Conservation (phyloP, 2,329 filamentous ascomycete genomes). For the Xylaria polymorpha region DNA sequence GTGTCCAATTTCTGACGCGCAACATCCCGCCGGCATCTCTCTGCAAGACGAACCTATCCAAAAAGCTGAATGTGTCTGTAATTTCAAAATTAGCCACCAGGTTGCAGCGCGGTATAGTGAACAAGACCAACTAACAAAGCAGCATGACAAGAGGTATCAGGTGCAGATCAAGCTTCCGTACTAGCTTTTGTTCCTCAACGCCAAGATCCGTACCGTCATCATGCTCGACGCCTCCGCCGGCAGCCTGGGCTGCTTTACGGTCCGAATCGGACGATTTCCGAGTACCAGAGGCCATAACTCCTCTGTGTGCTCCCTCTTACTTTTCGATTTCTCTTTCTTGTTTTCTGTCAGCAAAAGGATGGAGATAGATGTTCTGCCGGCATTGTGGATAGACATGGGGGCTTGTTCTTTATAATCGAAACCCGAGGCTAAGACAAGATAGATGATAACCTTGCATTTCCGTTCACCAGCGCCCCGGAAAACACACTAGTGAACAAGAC, state of each 20-base stretch:
- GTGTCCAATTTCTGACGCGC: neutral
- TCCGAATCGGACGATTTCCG: constrained; percentile 43
- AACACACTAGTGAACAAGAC: neutral
- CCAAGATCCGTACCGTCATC: constrained; percentile 37
- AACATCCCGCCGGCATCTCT: neutral
- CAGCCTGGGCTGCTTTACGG: constrained; percentile 12
- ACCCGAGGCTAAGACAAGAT: neutral
- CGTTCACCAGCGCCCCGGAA: neutral
- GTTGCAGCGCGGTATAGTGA: neutral
- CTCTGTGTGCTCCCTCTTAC: neutral
- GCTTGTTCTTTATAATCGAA: neutral
- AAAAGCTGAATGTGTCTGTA: constrained; percentile 74
- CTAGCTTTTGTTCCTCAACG: constrained; percentile 65
- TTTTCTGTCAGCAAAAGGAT: neutral
- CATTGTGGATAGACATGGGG: neutral
- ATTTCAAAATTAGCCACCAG: constrained; percentile 9
- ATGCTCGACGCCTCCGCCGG: constrained; percentile 28
- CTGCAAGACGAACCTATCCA: constrained; percentile 68
- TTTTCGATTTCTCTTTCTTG: neutral
- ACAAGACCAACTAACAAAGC: constrained; percentile 56
- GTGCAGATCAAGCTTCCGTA: constrained; percentile 72
- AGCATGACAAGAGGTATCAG: constrained; percentile 75
- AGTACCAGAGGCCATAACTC: constrained; percentile 17
- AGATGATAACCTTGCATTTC: constrained; percentile 7
- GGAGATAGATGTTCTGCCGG: neutral